These are phyloP conservation scores for Viola odorata DNA, from an alignment of 345 rosid genomes.

Conservation along the genomic window DNA sequence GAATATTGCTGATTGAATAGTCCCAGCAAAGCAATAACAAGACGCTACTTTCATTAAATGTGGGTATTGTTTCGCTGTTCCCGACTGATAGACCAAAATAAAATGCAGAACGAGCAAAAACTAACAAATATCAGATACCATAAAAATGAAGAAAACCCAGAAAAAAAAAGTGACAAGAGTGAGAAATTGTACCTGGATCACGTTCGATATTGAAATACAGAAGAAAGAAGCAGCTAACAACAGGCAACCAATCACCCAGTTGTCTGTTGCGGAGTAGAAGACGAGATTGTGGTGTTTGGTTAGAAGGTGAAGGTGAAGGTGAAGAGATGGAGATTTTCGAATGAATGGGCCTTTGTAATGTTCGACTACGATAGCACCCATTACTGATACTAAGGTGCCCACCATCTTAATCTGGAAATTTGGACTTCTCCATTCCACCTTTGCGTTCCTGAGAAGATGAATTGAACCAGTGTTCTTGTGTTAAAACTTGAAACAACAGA, in stretches of 20 bases:
- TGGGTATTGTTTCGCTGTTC: slow-evolving; percentile 48
- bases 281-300: slow-evolving; percentile 34
- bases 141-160: not conserved
- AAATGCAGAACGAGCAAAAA: not conserved
- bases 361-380: slow-evolving; percentile 46
- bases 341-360: slow-evolving; percentile 56
- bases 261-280: slow-evolving; percentile 47
- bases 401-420: slow-evolving; percentile 38
- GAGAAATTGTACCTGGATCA: slow-evolving; percentile 48
- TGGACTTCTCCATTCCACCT: slow-evolving; percentile 44
- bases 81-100: slow-evolving; percentile 32
- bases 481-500: too few relatives aligned
- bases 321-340: slow-evolving; percentile 36
- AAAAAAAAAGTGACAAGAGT: not conserved
- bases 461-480: too few relatives aligned
- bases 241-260: slow-evolving; percentile 67
- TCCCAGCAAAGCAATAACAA: slow-evolving; percentile 64
- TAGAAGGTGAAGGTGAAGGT: slow-evolving; percentile 19
- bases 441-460: slow-evolving; percentile 30
- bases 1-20: slow-evolving; percentile 50
- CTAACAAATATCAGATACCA: not conserved
- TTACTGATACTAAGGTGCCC: slow-evolving; percentile 47
- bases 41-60: slow-evolving; percentile 67
- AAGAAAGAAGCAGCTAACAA: slow-evolving; percentile 62
- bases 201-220: slow-evolving; percentile 55